Conservation (phyloP, 306 rosid genomes). For the Cicer judaicum region DNA sequence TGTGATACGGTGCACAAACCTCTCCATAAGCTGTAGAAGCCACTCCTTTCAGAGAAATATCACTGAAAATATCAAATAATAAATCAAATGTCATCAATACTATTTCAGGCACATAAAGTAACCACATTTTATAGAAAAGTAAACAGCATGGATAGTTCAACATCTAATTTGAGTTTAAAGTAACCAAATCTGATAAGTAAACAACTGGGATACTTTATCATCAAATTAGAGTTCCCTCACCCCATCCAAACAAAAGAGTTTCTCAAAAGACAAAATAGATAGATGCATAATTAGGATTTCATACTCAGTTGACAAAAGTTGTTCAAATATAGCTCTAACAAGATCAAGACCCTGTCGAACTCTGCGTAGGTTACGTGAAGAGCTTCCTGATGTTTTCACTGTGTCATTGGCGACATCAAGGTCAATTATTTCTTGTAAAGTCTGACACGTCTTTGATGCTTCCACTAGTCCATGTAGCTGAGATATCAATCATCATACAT, state of each 20-base stretch:
- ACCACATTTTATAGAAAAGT: not conserved
- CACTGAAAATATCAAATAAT: slow-evolving; percentile 55
- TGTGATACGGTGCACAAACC: slow-evolving; percentile 89
- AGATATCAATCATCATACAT: slow-evolving; percentile 39
- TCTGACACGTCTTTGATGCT: slow-evolving; percentile 66
- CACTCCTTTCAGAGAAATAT: slow-evolving; percentile 62
- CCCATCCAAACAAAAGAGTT: not conserved
- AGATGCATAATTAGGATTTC: slow-evolving; percentile 26
- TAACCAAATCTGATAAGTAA: not conserved
- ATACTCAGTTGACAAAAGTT: slow-evolving; percentile 67
- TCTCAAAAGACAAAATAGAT: not conserved
- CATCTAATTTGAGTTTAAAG: slow-evolving; percentile 9
- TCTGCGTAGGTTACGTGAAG: slow-evolving; percentile 85
- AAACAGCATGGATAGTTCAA: slow-evolving; percentile 12
- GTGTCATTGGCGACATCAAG: slow-evolving; percentile 63
- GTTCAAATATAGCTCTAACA: slow-evolving; percentile 80
- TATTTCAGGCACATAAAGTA: not conserved
- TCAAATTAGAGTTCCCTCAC: not conserved
- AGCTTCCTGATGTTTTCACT: slow-evolving; percentile 77
- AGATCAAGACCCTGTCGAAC: slow-evolving; percentile 97
- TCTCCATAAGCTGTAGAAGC: slow-evolving; percentile 85
- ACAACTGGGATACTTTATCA: slow-evolving; percentile 2
- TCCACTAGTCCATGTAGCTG: slow-evolving; percentile 74
- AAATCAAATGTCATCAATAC: slow-evolving; percentile 20
- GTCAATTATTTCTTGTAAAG: slow-evolving; percentile 62